Evolutionary conservation across 768 basidiomycete genomes (phyloP).

Genomic region (Tylopilus felleus): DNA sequence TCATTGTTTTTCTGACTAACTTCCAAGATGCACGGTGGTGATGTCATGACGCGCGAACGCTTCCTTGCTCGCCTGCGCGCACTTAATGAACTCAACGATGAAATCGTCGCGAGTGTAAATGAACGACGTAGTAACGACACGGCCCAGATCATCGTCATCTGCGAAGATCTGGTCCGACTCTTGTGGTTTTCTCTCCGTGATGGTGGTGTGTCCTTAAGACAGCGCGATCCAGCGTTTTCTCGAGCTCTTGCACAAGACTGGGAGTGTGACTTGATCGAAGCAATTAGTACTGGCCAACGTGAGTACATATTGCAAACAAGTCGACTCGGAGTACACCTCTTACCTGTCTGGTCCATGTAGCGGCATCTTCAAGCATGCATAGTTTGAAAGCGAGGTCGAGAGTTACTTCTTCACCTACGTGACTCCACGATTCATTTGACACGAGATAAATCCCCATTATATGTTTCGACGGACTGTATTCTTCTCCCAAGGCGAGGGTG

Average conservation of each 20-base stretch:
- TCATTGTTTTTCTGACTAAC: neutral
- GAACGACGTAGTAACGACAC: constrained; percentile 27
- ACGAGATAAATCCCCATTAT: neutral
- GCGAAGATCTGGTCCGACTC: constrained; percentile 22
- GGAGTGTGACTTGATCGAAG: constrained; percentile 10
- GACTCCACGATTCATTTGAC: neutral
- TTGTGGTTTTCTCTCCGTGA: constrained; percentile 32
- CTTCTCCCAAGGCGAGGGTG: neutral
- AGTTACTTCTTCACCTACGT: neutral
- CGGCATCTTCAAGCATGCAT: neutral
- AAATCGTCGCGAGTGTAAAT: constrained; percentile 18
- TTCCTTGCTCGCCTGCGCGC: constrained; percentile 17
- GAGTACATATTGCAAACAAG: constrained; percentile 3
- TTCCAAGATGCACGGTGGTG: constrained; percentile 24
- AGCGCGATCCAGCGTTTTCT: constrained; percentile 15
- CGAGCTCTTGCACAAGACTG: constrained; percentile 18
- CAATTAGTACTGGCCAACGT: constrained; percentile 22
- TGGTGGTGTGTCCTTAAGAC: constrained; percentile 21
- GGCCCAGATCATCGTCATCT: constrained; percentile 24
- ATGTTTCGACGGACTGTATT: neutral
- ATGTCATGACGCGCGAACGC: constrained; percentile 19
- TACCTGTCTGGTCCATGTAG: constrained; percentile 1
- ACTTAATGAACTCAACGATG: constrained; percentile 11
- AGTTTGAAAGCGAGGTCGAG: neutral
- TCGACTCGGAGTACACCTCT: neutral